Base-by-base conservation (phyloP, 768 basidiomycete species). In the Melanogaster broomeanus region DNA sequence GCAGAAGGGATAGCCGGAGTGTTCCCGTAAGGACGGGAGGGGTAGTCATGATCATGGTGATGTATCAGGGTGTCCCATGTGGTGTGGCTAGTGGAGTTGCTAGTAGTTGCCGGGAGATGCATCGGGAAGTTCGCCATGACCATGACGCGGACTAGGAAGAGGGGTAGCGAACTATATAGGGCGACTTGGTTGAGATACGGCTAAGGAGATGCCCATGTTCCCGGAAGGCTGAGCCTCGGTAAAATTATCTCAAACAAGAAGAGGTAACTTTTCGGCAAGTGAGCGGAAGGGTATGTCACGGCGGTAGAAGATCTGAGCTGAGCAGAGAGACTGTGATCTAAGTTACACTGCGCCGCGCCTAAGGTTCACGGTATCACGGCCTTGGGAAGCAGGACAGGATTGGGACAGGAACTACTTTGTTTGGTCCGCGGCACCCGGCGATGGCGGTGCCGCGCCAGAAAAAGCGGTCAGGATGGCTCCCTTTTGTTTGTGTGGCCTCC, bases 151-250 rank as follows among this genome's bases (percentile, higher is more conserved):
- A 35, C 43, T 45, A 48, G 33, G 25, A 22, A 45, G 16, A 41
- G 45, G 22, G 40, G 18, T n/a, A n/a, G 22, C 21, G 42, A 52
- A 58, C 62, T 65, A 70, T 68, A 67, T 67, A 67, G 48, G 52
- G 4, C 51, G 53, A 52, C 24, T 34, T 35, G 25, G 47, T 6
- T 25, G 19, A 15, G 44, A n/a, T 31, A 59, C 68, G 68, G 66
- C 40, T 58, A 62, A 45, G 35, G 42, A 13, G 44, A 21, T 35
- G 30, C 31, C 41, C 33, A 50, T 42, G 47, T 67, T 34, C 45
- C 66, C 66, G 66, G 65, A 49, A 27, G n/a, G 42, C 35, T 27
- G 47, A 53, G 34, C 37, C 42, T 13, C 39, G 15, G 50, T 35
- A 45, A 44, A 44, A 46, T 42, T 45, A 46, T 31, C 57, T 53